Base-by-base conservation (phyloP, 768 basidiomycete genomes). In the Saitozyma podzolica region DNA sequence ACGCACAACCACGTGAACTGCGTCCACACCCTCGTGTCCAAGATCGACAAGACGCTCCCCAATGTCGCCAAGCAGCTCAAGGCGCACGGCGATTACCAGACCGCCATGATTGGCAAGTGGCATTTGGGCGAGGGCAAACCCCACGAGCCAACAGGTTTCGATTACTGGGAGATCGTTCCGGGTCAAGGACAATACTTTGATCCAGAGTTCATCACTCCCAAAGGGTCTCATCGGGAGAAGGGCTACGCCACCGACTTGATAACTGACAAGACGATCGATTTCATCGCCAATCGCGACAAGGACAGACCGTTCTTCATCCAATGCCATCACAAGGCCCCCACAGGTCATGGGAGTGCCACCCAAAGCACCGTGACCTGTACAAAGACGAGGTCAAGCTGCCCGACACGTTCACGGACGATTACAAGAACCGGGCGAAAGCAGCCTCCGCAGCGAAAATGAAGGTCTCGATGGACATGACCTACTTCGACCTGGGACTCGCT, bases 311-410 rank as follows among this genome's bases (percentile, higher is more conserved):
- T 70, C 66, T 70, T 70, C 59, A 50, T 54, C 41, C 67, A 67
- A 65, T 64, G 62, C 50, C 69, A 71, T 56, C 69, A 71, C 61
- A 71, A 71, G 54, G 69, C 69, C 14, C 69, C 69, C 69, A 70
- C 37, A 53, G 69, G n/a, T 53, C 66, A 7, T 71, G 69, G 69
- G 66, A 65, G 49, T 68, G 51, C 57, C 39, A 71, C 54, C 56
- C 63, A n/a, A 65, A 66, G 50, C 69, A 71, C 47, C 40, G 45
- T 6, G 20, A 71, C 48, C 64, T 71, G 9, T 71, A 71, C 61
- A 43, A 56, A 17, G 69, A 71, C 37, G 40, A 53, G 10, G 54
- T 71, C 47, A 56, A 51, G 29, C 16, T 71, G 8, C 69, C 69
- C 17, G 67, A 68, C 9, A 71, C 69, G 8, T 71, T 58, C 59